A percentile compares a stretch with the other conserved stretches of the same genome.
Evolutionary conservation across 495 filamentous ascomycete species (phyloP).

Genomic region (Patellaria atrata): DNA sequence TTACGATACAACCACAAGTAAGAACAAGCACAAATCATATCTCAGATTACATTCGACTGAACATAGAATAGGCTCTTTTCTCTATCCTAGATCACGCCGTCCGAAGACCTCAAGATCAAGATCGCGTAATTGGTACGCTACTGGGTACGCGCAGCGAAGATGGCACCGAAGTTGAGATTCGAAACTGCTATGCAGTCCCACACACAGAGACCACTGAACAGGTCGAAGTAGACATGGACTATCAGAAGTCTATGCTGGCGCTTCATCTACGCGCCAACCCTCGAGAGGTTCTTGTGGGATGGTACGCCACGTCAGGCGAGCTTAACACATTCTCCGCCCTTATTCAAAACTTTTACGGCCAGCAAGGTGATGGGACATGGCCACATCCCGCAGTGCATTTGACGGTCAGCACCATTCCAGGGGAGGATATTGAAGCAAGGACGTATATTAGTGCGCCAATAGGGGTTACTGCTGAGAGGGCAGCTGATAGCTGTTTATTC

Average conservation of each 20-base stretch:
- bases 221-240: constrained; percentile 98
- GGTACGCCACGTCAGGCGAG: constrained; percentile 93
- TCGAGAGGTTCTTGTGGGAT: constrained; percentile 84
- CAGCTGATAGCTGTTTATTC: constrained; percentile 88
- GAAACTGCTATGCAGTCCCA: constrained; percentile 89
- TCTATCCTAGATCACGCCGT: constrained; percentile 94
- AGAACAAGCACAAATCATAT: constrained; percentile 13
- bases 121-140: constrained; percentile 89
- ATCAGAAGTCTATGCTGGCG: constrained; percentile 96
- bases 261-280: constrained; percentile 89
- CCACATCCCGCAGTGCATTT: constrained; percentile 93
- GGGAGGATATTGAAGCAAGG: constrained; percentile 66
- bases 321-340: constrained; percentile 95
- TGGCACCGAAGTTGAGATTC: constrained; percentile 87
- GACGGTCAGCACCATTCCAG: constrained; percentile 77
- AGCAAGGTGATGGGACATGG: constrained; percentile 89
- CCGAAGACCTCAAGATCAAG: constrained; percentile 75
- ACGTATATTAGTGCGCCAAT: constrained; percentile 92
- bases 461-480: constrained; percentile 85
- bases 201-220: constrained; percentile 97
- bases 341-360: constrained; percentile 99
- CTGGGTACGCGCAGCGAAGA: constrained; percentile 87
- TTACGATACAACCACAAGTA: constrained; percentile 93
- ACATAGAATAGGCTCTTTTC: constrained; percentile 59
- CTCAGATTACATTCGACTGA: neutral